Evolutionary conservation across 805 yeast species (phyloP).

Genomic region (Priceomyces castillae): DNA sequence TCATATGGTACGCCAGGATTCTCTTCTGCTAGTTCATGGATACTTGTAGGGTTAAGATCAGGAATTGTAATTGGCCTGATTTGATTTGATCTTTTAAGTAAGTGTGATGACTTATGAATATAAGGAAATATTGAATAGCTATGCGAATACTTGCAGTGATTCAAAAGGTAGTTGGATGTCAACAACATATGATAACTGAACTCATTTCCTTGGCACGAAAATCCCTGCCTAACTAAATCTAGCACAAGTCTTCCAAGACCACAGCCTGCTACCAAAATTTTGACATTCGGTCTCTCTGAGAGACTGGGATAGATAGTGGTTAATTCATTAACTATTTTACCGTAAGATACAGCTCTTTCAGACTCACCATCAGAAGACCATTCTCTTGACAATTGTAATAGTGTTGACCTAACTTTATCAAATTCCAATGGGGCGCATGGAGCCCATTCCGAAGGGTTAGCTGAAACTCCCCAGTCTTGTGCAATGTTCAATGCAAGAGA

Average conservation of each 20-base stretch:
- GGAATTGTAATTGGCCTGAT: slow-evolving; percentile 52
- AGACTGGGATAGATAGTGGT: slow-evolving; percentile 37
- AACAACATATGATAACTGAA: slow-evolving; percentile 63
- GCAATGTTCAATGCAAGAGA: slow-evolving; percentile 44
- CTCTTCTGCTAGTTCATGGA: slow-evolving; percentile 24
- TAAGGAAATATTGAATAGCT: slow-evolving; percentile 50
- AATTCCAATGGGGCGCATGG: slow-evolving; percentile 41
- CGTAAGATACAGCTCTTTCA: slow-evolving; percentile 45
- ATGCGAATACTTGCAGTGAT: slow-evolving; percentile 40
- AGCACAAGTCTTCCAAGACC: slow-evolving; percentile 60
- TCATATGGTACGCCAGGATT: slow-evolving; percentile 42
- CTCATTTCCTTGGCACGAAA: slow-evolving; percentile 66
- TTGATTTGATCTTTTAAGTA: slow-evolving; percentile 44
- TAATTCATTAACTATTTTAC: slow-evolving; percentile 34
- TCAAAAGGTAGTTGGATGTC: slow-evolving; percentile 53
- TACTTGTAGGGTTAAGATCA: slow-evolving; percentile 45
- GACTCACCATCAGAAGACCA: slow-evolving; percentile 54
- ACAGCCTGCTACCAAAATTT: slow-evolving; percentile 60
- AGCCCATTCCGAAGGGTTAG: slow-evolving; percentile 41
- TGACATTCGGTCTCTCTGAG: slow-evolving; percentile 32
- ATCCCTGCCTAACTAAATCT: slow-evolving; percentile 55
- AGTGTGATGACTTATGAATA: slow-evolving; percentile 51
- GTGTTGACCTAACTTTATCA: slow-evolving; percentile 55
- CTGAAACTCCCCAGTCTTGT: slow-evolving; percentile 48
- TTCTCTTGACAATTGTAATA: slow-evolving; percentile 59